Conservation (phyloP, 768 basidiomycete species). For the Royoungia palumana region DNA sequence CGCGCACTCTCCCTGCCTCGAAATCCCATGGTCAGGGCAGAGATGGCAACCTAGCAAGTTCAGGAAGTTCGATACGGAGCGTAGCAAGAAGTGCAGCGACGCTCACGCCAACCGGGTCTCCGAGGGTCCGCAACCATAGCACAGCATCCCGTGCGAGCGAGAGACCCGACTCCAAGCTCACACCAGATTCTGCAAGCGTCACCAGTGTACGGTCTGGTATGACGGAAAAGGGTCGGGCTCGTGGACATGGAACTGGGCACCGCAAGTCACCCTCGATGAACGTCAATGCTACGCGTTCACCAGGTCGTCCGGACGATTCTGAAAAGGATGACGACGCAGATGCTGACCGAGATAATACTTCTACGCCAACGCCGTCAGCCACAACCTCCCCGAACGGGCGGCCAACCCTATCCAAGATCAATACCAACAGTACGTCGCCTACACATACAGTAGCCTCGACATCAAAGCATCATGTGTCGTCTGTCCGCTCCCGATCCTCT, state of each 20-base stretch:
- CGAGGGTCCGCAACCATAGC: constrained; percentile 25
- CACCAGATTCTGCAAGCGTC: constrained; percentile 41
- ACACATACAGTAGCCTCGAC: constrained; percentile 17
- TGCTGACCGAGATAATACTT: constrained; percentile 12
- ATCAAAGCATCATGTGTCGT: constrained; percentile 16
- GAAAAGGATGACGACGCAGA: constrained; percentile 8
- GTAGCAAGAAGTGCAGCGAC: constrained; percentile 40
- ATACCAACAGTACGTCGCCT: constrained; percentile 25
- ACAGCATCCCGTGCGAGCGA: constrained; percentile 28
- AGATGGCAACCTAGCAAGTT: constrained; percentile 21
- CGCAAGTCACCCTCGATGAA: constrained; percentile 22
- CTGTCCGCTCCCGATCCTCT: constrained; percentile 16
- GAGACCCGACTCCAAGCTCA: constrained; percentile 72
- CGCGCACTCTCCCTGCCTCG: constrained; percentile 26
- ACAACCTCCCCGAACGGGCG: constrained; percentile 18
- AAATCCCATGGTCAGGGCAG: constrained; percentile 23
- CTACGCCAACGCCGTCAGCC: constrained; percentile 13
- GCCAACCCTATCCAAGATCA: constrained; percentile 25
- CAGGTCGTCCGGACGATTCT: neutral
- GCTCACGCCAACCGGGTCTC: constrained; percentile 13
- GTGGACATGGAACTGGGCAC: constrained; percentile 14
- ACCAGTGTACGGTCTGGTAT: constrained; percentile 24
- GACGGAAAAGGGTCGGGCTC: constrained; percentile 23
- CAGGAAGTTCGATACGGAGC: constrained; percentile 44
- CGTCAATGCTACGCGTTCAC: constrained; percentile 7